Base-by-base conservation (phyloP, 164 flowering plant genomes). In the Vitis amurensis region DNA sequence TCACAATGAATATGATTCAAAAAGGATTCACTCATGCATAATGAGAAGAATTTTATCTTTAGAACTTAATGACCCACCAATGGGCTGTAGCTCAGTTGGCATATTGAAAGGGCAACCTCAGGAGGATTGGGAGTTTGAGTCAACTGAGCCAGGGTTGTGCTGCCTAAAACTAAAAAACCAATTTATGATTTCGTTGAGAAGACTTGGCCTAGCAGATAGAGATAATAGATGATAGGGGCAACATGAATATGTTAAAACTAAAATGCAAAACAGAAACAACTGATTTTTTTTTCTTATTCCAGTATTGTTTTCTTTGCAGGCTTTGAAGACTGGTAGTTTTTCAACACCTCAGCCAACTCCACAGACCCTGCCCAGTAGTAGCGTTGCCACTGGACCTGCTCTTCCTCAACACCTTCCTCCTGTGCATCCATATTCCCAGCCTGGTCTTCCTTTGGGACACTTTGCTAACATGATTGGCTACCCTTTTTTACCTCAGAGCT, bases 391-490 rank as follows among this genome's bases (percentile, higher is more conserved):
- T 1, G 97, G 89, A 51, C 89, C 96, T 10, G 73, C 87, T 51
- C 85, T 89, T 75, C 97, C 91, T 50, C 98, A 88, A 58, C 97
- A 95, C 69, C 84, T 91, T 30, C 76, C 97, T 9, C 27, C 27
- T 23, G 71, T 86, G 75, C 92, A 90, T 68, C 89, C 97, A 30
- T 93, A 89, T 70, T 82, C 98, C 10, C 98, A 91, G 68, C 92
- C 92, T n/a, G 71, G 86, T 59, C 92, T 96, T 77, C 97, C 97
- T 64, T 67, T 91, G 83, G 97, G 93, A 19, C 97, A 82, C 64
- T 94, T 82, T 76, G 78, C 91, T 12, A 91, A 88, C 78, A 93
- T 91, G 97, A 80, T 91, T 52, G 76, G 94, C 60, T 92, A 89
- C 71, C 91, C 96, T 14, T 87, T 83, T 76, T 65, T 88, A 69